Evolutionary conservation across 2,329 filamentous ascomycete species (phyloP).

Genomic region (Verticillium alfalfae): DNA sequence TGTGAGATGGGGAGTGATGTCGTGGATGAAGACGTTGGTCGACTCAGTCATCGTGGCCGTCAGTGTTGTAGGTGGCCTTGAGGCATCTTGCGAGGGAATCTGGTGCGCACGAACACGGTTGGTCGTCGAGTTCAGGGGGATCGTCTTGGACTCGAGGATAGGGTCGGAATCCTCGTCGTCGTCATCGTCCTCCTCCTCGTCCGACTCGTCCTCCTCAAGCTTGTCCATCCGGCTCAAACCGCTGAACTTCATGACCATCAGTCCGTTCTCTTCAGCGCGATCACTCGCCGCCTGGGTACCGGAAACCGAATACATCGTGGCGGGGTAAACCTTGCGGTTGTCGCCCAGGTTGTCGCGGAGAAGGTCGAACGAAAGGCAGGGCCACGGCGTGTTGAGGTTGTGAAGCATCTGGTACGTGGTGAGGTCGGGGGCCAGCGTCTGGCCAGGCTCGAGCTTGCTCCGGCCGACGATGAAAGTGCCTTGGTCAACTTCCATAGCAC

Average conservation of each 20-base stretch:
- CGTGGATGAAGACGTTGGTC: slow-evolving; percentile 83
- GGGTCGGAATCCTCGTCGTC: slow-evolving; percentile 78
- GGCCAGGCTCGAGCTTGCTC: slow-evolving; percentile 83
- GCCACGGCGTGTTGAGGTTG: slow-evolving; percentile 89
- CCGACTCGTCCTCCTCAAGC: slow-evolving; percentile 58
- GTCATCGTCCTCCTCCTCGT: slow-evolving; percentile 64
- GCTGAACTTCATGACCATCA: slow-evolving; percentile 96
- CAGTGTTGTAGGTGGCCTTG: slow-evolving; percentile 71
- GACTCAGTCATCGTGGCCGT: slow-evolving; percentile 93
- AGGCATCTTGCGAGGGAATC: slow-evolving; percentile 63
- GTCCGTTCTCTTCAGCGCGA: slow-evolving; percentile 77
- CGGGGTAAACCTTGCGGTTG: slow-evolving; percentile 86
- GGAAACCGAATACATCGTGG: slow-evolving; percentile 89
- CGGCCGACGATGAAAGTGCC: slow-evolving; percentile 94
- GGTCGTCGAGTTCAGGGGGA: slow-evolving; percentile 80
- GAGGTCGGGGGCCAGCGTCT: slow-evolving; percentile 84
- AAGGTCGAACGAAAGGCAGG: slow-evolving; percentile 93
- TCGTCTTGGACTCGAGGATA: slow-evolving; percentile 86
- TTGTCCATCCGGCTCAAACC: slow-evolving; percentile 83
- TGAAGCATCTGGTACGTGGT: slow-evolving; percentile 99
- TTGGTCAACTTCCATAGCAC: slow-evolving; percentile 89
- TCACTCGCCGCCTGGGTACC: slow-evolving; percentile 84
- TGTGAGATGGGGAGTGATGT: slow-evolving; percentile 82
- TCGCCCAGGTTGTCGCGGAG: slow-evolving; percentile 81
- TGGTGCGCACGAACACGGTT: slow-evolving; percentile 92